These are phyloP conservation scores for Hypholoma sublateritium DNA, from an alignment of 768 basidiomycete species.

Conservation along the genomic window DNA sequence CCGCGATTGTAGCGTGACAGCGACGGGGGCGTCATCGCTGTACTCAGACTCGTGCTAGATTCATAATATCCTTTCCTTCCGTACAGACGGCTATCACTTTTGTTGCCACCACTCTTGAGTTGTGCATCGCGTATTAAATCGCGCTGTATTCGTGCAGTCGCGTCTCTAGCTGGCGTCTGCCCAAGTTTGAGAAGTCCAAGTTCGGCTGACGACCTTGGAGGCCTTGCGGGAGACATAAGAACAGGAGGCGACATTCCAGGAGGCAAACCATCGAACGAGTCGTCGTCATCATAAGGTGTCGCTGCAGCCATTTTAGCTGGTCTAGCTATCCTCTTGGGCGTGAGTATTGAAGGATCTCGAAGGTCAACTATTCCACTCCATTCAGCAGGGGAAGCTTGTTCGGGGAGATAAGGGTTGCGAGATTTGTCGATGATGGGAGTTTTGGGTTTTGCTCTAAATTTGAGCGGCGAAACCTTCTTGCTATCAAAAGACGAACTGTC, in stretches of 20 bases:
- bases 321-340: conserved; percentile 38
- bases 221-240: conserved; percentile 56
- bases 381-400: conserved; percentile 44
- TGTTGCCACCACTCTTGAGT: conserved; percentile 31
- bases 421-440: conserved; percentile 55
- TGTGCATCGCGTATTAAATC: conserved; percentile 62
- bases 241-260: conserved; percentile 59
- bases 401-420: conserved; percentile 62
- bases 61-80: conserved; percentile 37
- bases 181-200: conserved; percentile 45
- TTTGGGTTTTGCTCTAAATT: conserved; percentile 50
- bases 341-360: conserved; percentile 49
- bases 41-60: conserved; percentile 56
- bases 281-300: conserved; percentile 36
- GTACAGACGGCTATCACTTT: conserved; percentile 14
- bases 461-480: conserved; percentile 46
- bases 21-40: conserved; percentile 69
- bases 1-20: conserved; percentile 61
- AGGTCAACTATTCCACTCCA: conserved; percentile 82
- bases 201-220: conserved; percentile 46
- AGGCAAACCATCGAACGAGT: conserved; percentile 53
- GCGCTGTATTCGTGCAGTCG: conserved; percentile 65
- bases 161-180: conserved; percentile 71
- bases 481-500: conserved; percentile 38
- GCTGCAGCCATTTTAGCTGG: conserved; percentile 16